These are phyloP conservation scores for Leishmania tarentolae DNA, from an alignment of 208 protist genomes.

Conservation along the genomic window DNA sequence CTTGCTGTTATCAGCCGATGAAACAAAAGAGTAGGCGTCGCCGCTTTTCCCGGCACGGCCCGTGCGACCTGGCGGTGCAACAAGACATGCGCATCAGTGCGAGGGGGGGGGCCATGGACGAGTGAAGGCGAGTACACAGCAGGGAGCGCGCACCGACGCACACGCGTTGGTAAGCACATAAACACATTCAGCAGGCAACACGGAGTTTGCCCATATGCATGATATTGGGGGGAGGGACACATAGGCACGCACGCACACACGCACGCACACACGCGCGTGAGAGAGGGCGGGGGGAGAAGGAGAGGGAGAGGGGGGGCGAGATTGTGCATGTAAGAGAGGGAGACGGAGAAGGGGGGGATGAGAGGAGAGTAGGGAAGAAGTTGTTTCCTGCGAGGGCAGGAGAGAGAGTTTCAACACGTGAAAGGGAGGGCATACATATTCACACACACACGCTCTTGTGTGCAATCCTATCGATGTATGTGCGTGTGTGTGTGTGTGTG, in stretches of 20 bases:
- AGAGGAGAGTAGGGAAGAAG: constrained; percentile 2
- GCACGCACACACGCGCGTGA: neutral
- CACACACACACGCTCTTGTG: neutral
- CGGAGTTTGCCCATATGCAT: constrained; percentile 3
- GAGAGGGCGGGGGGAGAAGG: neutral
- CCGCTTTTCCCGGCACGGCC: constrained; percentile 86
- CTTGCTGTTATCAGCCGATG: constrained; percentile 66
- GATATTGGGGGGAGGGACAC: neutral
- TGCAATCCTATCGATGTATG: neutral
- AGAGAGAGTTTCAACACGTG: neutral
- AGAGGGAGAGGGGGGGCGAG: neutral
- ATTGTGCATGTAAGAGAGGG: neutral
- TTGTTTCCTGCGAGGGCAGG: neutral
- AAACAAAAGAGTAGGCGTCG: constrained; percentile 89
- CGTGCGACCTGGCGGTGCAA: constrained; percentile 66
- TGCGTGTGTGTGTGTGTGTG: too few relatives aligned
- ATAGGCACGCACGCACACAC: neutral
- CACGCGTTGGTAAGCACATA: constrained; percentile 2
- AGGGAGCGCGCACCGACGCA: neutral
- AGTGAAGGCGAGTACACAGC: neutral
- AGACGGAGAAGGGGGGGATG: neutral
- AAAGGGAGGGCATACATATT: neutral
- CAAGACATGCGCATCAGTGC: neutral
- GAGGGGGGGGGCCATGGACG: constrained; percentile 5
- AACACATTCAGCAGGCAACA: neutral